A percentile compares a stretch with the other conserved stretches of the same genome.
Conservation (phyloP, 495 filamentous ascomycete genomes). For the Lasiosphaeria hispida region DNA sequence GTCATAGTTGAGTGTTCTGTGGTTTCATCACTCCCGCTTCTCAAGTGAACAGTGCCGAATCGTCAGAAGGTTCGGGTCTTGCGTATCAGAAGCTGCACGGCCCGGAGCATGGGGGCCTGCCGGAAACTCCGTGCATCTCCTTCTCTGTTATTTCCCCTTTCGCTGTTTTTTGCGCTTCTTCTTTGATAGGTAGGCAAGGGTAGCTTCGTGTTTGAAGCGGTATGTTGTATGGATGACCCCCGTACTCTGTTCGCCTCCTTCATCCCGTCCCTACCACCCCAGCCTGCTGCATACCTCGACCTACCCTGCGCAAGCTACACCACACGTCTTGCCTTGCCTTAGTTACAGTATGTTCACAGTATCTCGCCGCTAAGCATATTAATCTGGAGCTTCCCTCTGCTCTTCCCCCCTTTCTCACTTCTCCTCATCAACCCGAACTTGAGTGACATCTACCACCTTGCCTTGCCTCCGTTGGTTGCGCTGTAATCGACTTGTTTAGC, state of each 20-base stretch:
- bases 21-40: not conserved
- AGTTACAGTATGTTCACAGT: conserved; percentile 8
- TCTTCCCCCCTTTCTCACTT: not conserved
- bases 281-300: not conserved
- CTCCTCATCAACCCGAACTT: not conserved
- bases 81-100: conserved; percentile 10
- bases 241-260: too few relatives aligned
- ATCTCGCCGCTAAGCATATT: not conserved
- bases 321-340: not conserved
- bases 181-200: not conserved
- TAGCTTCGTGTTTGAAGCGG: too few relatives aligned
- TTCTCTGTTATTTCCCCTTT: not conserved
- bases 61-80: conserved; percentile 1
- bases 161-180: not conserved
- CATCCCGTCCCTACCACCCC: not conserved
- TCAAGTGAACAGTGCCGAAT: not conserved
- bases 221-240: too few relatives aligned
- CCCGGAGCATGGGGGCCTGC: not conserved
- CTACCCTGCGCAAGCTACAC: too few relatives aligned
- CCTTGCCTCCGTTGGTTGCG: not conserved
- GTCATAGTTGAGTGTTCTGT: not conserved
- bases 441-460: not conserved
- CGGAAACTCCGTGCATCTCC: not conserved
- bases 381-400: conserved; percentile 3
- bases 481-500: too few relatives aligned